Evolutionary conservation across 78 protist genomes (phyloP).

Genomic region (Speleostelium caveatum): DNA sequence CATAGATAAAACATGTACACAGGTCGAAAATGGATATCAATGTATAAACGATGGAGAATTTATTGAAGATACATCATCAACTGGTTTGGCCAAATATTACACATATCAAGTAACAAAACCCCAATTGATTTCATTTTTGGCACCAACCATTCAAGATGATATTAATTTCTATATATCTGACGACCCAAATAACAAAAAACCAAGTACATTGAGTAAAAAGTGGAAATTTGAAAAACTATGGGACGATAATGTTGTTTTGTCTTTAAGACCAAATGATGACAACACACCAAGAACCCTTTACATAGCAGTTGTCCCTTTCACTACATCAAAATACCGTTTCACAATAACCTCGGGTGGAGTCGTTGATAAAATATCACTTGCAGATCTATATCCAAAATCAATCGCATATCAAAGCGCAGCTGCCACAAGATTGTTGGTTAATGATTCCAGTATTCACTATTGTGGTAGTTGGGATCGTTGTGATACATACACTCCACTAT

Average conservation of each 20-base stretch:
- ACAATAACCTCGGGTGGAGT: background rate
- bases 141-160: conserved; percentile 38
- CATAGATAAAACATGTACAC: background rate
- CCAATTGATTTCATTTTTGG: background rate
- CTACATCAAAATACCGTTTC: conserved; percentile 31
- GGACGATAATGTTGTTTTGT: conserved; percentile 49
- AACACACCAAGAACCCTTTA: conserved; percentile 39
- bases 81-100: background rate
- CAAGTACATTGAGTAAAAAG: background rate
- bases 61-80: too few relatives aligned
- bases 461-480: conserved; percentile 22
- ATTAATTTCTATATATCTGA: conserved; percentile 52
- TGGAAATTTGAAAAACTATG: too few relatives aligned
- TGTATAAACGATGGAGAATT: conserved; percentile 54
- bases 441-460: background rate
- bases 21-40: background rate
- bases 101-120: conserved; percentile 32
- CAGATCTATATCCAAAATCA: conserved; percentile 2
- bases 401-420: conserved; percentile 27
- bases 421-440: conserved; percentile 21
- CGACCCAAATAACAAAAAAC: conserved; percentile 7
- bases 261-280: conserved; percentile 33
- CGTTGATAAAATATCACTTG: background rate
- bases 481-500: background rate
- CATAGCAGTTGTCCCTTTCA: conserved; percentile 27